Percentiles rank a stretch among this genome's conserved stretches.
phyloP scores from a whole-genome alignment of 164 flowering plant genomes.

The Nymphaea thermarum region DNA sequence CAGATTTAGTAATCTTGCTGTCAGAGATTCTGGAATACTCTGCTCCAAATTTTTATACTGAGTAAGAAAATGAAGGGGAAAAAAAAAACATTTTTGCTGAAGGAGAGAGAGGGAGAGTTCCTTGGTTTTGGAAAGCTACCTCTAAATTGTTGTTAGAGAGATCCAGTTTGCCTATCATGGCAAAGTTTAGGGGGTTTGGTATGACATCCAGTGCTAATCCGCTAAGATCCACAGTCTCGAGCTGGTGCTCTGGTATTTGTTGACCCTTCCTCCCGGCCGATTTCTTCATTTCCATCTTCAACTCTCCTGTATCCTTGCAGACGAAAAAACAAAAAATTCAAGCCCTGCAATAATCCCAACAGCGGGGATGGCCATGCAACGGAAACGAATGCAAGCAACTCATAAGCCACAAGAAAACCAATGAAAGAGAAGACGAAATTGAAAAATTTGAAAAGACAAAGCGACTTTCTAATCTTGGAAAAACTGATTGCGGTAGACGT shows the following conservation, averaged over 20 bases:
- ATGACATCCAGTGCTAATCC: slow-evolving; percentile 49
- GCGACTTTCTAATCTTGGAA: too few relatives aligned
- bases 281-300: slow-evolving; percentile 9
- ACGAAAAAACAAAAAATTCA: too few relatives aligned
- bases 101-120: not conserved
- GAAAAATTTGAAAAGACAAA: too few relatives aligned
- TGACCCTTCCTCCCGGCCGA: slow-evolving; percentile 1
- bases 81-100: not conserved
- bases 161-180: slow-evolving; percentile 49
- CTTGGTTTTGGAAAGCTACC: slow-evolving; percentile 17
- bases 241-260: slow-evolving; percentile 17
- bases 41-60: slow-evolving; percentile 12
- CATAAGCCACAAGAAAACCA: too few relatives aligned
- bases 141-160: slow-evolving; percentile 76
- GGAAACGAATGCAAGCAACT: too few relatives aligned
- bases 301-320: not conserved
- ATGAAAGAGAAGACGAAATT: too few relatives aligned
- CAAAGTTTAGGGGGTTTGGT: slow-evolving; percentile 47
- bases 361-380: too few relatives aligned
- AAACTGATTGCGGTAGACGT: too few relatives aligned
- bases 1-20: slow-evolving; percentile 72
- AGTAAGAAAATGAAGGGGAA: not conserved
- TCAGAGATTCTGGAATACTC: slow-evolving; percentile 76
- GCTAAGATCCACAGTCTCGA: slow-evolving; percentile 53
- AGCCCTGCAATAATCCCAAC: too few relatives aligned